These are phyloP conservation scores for Metschnikowia koreensis DNA, from an alignment of 805 yeast genomes.

Conservation along the genomic window DNA sequence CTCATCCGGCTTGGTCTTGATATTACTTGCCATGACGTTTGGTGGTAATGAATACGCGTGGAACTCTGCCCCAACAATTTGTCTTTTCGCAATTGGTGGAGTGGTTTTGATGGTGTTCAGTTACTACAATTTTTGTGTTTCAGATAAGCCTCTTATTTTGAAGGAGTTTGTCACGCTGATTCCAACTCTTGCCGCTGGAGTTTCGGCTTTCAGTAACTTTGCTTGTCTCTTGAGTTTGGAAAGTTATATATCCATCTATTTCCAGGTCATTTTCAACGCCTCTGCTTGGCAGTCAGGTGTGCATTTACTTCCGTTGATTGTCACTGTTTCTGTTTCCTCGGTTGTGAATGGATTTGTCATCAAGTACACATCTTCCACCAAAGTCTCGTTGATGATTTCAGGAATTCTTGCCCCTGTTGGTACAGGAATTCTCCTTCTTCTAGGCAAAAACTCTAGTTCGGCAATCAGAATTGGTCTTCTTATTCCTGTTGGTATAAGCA, in stretches of 20 bases:
- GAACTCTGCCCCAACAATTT: constrained; percentile 52
- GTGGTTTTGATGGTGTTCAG: constrained; percentile 32
- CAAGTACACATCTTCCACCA: constrained; percentile 27
- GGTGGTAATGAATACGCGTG: constrained; percentile 55
- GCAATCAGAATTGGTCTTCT: constrained; percentile 32
- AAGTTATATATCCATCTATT: constrained; percentile 36
- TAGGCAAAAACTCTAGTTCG: constrained; percentile 22
- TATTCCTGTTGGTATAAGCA: constrained; percentile 33
- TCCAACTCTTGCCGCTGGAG: constrained; percentile 38
- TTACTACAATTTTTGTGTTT: constrained; percentile 39
- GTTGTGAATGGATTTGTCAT: constrained; percentile 32
- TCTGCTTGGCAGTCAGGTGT: constrained; percentile 38
- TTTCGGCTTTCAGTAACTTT: constrained; percentile 35
- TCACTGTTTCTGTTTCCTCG: constrained; percentile 34
- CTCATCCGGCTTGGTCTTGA: constrained; percentile 42
- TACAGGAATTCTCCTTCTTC: constrained; percentile 30
- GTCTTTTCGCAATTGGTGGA: constrained; percentile 48
- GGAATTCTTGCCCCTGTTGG: constrained; percentile 34
- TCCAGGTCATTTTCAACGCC: constrained; percentile 37
- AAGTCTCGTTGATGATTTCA: constrained; percentile 31
- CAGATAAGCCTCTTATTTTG: constrained; percentile 48
- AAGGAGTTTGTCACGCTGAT: constrained; percentile 36
- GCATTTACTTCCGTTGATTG: constrained; percentile 34
- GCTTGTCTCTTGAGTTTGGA: constrained; percentile 40
- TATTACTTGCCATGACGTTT: constrained; percentile 50